Base-by-base conservation (phyloP, 1,284 basidiomycete species). In the Cerrena zonata region DNA sequence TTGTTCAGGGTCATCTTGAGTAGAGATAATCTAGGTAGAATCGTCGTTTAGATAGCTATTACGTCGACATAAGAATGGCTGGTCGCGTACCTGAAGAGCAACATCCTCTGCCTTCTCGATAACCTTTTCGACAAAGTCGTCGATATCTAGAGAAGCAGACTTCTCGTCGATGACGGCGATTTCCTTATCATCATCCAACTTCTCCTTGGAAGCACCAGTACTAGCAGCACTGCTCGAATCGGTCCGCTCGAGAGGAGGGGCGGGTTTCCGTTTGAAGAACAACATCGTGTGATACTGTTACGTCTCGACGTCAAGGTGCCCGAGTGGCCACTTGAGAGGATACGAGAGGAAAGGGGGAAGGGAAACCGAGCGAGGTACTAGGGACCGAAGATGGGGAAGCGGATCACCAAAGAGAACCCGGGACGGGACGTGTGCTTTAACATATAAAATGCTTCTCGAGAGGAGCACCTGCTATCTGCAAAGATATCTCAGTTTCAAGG, bases 1-100 rank as follows among this genome's bases (percentile, higher is more conserved):
- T 30, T 81, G 67, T 0, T 69, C 65, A 0, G 78, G 76, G 54
- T 84, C 79, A 53, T 85, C 83, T 7, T 74, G 65, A 1, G 79
- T 61, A 1, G 72, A 75, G 49, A 84, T 74, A 48, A 84, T 66
- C 63, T 76, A 0, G 7, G 15, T 15, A 34, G 7, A 45, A 11
- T 7, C 4, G 3, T 30, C n/a, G n/a, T n/a, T n/a, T n/a, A n/a
- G n/a, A n/a, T n/a, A n/a, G n/a, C n/a, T n/a, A n/a, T n/a, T n/a
- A n/a, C n/a, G n/a, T n/a, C n/a, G n/a, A n/a, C 15, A 23, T 25
- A 25, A 2, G 41, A 34, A 22, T 24, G 37, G 46, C 11, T 47
- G n/a, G 11, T 36, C 18, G 54, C 58, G 12, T 49, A 75, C 74
- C 66, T 72, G 65, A 26, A 70, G 55, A 5, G 75, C 74, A 22